Base-by-base conservation (phyloP, 2,329 filamentous ascomycete species). In the Fusarium sp. region DNA sequence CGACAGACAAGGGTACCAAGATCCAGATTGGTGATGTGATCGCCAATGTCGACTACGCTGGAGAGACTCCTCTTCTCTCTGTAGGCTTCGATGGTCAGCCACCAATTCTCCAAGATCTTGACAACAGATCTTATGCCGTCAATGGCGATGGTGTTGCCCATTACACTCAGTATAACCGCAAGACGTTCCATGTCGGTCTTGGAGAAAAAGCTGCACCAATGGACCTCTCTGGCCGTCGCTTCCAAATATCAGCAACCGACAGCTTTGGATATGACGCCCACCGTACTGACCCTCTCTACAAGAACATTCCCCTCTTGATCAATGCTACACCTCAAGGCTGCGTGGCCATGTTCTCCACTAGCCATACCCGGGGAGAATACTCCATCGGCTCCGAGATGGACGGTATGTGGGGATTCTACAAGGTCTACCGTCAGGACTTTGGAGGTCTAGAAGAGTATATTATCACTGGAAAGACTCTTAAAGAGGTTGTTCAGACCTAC, bases 151-250 rank as follows among this genome's bases (percentile, higher is more conserved):
- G 92, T 3, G 82, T 93, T 26, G 87, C 90, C 0, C 90, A 93
- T 76, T 93, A 93, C 77, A 90, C 89, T 0, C 82, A 85, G 20
- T 92, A 92, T 79, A 89, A 91, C 70, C 83, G 87, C 22, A 85
- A 87, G 26, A 91, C 89, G 0, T 85, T 94, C 0, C 90, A 94
- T 74, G 88, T 93, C 24, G 92, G 92, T 1, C 84, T 94, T 1
- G 92, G 92, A 9, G 92, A 94, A 79, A 94, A 94, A 79, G 86
- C 90, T 10, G 92, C 91, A 0, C 92, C 92, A 0, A 93, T 94
- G 90, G 89, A 94, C 76, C 85, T 94, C 3, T 90, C 87, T 0
- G 91, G 90, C 38, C 87, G 92, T 2, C 85, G 88, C 32, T 94
- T 94, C 79, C 86, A 87, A 32, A 84, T 94, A 20, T 90, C 91